Conservation (phyloP, 164 flowering plant species). For the Umbilicus rupestris region DNA sequence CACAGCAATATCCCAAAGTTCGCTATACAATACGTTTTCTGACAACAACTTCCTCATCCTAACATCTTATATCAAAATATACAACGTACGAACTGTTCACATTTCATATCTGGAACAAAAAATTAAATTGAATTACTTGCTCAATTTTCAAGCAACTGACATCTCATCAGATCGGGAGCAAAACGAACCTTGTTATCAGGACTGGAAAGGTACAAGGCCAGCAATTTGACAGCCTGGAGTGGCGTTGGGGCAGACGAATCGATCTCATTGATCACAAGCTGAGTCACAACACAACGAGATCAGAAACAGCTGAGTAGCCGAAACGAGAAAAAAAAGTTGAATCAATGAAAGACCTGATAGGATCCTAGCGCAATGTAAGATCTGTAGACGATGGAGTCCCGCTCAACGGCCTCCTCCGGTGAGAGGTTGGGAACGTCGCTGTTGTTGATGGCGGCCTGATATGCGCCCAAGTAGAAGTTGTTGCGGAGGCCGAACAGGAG, state of each 20-base stretch:
- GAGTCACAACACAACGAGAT: constrained; percentile 7
- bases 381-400: constrained; percentile 75
- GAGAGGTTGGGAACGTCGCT: constrained; percentile 80
- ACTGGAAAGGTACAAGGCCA: constrained; percentile 65
- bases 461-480: constrained; percentile 90
- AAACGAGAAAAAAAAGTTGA: neutral
- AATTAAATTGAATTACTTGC: neutral
- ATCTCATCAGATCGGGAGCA: neutral
- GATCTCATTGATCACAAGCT: constrained; percentile 85
- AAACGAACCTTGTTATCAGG: constrained; percentile 52
- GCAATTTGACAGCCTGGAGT: constrained; percentile 89
- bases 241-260: constrained; percentile 75
- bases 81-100: neutral
- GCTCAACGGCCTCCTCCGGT: constrained; percentile 64
- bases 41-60: too few species aligned
- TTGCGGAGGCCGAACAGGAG: constrained; percentile 66
- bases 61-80: neutral
- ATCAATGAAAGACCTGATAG: constrained; percentile 38
- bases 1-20: neutral
- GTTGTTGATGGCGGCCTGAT: constrained; percentile 87
- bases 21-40: neutral
- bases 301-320: neutral
- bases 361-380: constrained; percentile 95
- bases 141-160: neutral
- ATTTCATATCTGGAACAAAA: neutral